A percentile compares a stretch with the other conserved stretches of the same genome.
Evolutionary conservation across 345 rosid genomes (phyloP).

Genomic region (Acer yangbiense): DNA sequence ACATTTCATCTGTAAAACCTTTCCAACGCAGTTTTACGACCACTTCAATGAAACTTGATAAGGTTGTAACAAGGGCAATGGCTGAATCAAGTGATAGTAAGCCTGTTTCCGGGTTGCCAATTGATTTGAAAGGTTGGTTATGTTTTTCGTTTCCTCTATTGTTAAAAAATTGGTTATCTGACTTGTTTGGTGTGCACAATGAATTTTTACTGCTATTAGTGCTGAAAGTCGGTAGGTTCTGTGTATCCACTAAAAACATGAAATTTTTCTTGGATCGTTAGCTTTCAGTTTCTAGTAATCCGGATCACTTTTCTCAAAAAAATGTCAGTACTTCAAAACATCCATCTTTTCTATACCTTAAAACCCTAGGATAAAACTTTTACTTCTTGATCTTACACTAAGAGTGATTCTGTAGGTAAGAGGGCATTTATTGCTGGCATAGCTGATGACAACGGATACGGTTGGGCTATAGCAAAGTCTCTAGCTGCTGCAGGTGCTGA

Average conservation of each 20-base stretch:
- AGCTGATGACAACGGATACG: conserved; percentile 97
- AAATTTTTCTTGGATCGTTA: not conserved
- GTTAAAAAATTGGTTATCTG: not conserved
- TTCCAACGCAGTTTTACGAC: conserved; percentile 36
- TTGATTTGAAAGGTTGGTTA: conserved; percentile 75
- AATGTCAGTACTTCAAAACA: not conserved
- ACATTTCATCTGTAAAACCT: conserved; percentile 47
- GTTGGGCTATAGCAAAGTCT: conserved; percentile 99
- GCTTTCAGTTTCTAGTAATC: not conserved
- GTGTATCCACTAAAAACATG: not conserved
- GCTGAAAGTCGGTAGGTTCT: not conserved
- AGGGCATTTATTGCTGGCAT: conserved; percentile 95
- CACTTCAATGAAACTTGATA: conserved; percentile 39
- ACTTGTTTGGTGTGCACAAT: not conserved
- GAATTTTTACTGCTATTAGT: not conserved
- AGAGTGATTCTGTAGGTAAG: conserved; percentile 61
- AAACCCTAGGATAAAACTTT: not conserved
- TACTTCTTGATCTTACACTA: conserved; percentile 3
- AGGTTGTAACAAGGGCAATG: conserved; percentile 59
- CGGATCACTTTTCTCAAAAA: not conserved
- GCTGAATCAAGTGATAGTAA: conserved; percentile 54
- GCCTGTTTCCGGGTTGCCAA: conserved; percentile 64
- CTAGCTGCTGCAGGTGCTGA: conserved; percentile 99
- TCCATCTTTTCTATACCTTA: not conserved
- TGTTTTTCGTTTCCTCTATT: conserved; percentile 10